phyloP scores from a whole-genome alignment of 1,139 yeast genomes.

The Debaryomyces subglobosus region DNA sequence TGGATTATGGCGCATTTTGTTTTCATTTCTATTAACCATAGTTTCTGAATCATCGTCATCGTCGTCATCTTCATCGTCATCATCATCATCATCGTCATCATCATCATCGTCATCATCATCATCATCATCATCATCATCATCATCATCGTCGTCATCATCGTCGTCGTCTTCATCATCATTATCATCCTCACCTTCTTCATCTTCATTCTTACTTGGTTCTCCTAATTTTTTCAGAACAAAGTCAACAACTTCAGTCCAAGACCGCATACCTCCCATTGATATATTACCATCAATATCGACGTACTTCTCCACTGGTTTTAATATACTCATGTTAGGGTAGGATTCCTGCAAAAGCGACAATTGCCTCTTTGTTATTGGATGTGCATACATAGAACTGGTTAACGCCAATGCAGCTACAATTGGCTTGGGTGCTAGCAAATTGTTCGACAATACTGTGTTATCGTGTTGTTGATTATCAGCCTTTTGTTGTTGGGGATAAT shows the following conservation, averaged over 20 bases:
- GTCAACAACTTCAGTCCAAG: conserved; percentile 36
- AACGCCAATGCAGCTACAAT: conserved; percentile 32
- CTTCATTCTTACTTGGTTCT: conserved; percentile 24
- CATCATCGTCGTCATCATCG: conserved; percentile 17
- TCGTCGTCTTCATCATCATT: conserved; percentile 18
- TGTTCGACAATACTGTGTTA: conserved; percentile 25
- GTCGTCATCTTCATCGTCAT: conserved; percentile 10
- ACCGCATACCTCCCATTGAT: conserved; percentile 37
- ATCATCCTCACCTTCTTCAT: conserved; percentile 24
- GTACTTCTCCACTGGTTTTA: conserved; percentile 35
- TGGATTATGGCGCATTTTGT: neutral
- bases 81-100: conserved; percentile 17
- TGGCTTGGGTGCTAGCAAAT: conserved; percentile 26
- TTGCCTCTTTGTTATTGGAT: conserved; percentile 33
- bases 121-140: conserved; percentile 16
- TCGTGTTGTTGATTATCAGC: conserved; percentile 5
- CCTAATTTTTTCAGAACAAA: conserved; percentile 31
- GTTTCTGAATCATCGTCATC: conserved; percentile 8
- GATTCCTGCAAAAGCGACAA: conserved; percentile 26
- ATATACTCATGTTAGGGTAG: conserved; percentile 30
- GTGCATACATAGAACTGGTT: conserved; percentile 33
- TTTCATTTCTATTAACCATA: neutral
- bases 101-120: conserved; percentile 18
- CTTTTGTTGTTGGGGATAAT: conserved; percentile 6
- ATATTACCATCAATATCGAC: conserved; percentile 36